Base-by-base conservation (phyloP, 805 yeast species). In the Clavispora phyllophila region DNA sequence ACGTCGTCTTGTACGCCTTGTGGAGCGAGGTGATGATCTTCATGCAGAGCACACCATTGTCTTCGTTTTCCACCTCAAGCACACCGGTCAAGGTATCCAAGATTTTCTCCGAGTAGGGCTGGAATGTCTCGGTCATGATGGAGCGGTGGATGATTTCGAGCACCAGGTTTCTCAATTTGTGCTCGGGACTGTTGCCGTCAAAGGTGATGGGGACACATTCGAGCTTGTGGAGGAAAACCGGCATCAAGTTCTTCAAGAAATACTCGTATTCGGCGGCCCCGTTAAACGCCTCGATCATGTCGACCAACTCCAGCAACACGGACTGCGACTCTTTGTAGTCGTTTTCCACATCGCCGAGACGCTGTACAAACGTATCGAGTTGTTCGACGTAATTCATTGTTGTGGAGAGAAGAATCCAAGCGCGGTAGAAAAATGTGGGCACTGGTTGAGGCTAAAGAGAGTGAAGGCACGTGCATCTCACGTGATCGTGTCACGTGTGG, bases 11-110 rank as follows among this genome's bases (percentile, higher is more conserved):
- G 67, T 85, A 91, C 1, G 90, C 79, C 60, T 93, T 85, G 66
- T 90, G 96, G 37, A 91, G 66, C 24, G 84, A 78, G 14, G 97
- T 87, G 39, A 90, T 73, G 42, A 88, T 82, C 58, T 87, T 89
- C 84, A 93, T 81, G 61, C 95, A 84, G 40, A 88, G 71, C 1
- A 89, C 87, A 39, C 98, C 98, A 60, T 93, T 93, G 47, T 90
- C 97, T 62, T 95, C 99, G 60, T 93, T 93, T 57, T 95, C 99
- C 13, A 67, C 71, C 15, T 76, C 78, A 45, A 91, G 68, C 12
- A 84, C 66, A 18, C 68, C 61, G 53, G 82, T 78, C 41, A 91
- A 65, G 9, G 73, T 66, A 27, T 78, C 82, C 54, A 86, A 67
- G 15, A 88, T 73, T 28, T 71, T 72, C 26, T 66, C 65, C 1